Conservation (phyloP, 2,329 filamentous ascomycete genomes). For the Diaporthe helianthi region DNA sequence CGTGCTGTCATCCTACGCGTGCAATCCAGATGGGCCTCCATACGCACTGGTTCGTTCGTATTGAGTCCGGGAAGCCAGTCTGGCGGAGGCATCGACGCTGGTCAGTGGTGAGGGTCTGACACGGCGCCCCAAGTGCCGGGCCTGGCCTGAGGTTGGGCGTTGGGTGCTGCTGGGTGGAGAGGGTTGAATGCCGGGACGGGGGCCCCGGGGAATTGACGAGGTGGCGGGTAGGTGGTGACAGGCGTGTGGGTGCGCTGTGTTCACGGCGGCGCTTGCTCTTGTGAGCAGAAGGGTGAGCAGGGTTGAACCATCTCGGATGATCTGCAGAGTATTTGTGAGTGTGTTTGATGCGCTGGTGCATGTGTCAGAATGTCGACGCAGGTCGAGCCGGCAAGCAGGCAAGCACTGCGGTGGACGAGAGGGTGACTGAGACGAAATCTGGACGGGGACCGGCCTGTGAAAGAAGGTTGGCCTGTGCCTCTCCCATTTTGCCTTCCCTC, state of each 20-base stretch:
- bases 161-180: background rate
- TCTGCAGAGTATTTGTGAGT: constrained; percentile 18
- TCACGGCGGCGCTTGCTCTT: constrained; percentile 1
- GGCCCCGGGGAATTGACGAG: constrained; percentile 26
- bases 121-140: constrained; percentile 1
- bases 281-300: constrained; percentile 3
- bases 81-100: background rate
- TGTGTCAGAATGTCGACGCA: constrained; percentile 27
- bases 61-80: background rate
- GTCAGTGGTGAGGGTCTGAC: constrained; percentile 5
- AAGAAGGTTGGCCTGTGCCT: background rate
- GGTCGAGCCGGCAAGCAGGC: too few relatives aligned
- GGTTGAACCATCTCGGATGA: constrained; percentile 27
- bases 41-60: background rate
- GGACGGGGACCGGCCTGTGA: constrained; percentile 4
- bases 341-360: constrained; percentile 30
- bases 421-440: constrained; percentile 22
- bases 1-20: background rate
- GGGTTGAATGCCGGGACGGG: constrained; percentile 15
- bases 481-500: background rate
- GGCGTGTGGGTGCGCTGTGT: constrained; percentile 1
- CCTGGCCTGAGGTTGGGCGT: background rate
- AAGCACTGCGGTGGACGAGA: constrained; percentile 1
- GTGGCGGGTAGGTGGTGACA: constrained; percentile 7
- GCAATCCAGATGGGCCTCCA: too few relatives aligned